These are phyloP conservation scores for Starmerella lactis-condensi DNA, from an alignment of 805 yeast species.

Conservation along the genomic window DNA sequence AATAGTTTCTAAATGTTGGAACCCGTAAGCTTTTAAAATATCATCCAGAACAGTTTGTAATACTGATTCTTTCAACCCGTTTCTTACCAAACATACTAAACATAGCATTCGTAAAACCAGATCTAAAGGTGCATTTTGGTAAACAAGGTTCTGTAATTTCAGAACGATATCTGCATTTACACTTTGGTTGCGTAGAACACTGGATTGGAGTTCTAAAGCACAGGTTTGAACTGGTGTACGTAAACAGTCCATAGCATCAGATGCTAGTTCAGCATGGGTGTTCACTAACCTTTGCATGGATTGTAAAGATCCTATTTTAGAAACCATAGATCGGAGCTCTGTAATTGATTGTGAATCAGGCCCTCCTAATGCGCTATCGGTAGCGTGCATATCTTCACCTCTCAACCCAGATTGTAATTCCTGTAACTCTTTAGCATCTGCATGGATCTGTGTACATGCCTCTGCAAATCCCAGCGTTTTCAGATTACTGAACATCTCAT, in stretches of 20 bases:
- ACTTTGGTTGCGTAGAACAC: conserved; percentile 37
- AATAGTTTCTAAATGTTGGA: conserved; percentile 30
- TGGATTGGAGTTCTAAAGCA: conserved; percentile 31
- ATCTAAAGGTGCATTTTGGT: conserved; percentile 26
- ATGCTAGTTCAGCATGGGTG: conserved; percentile 59
- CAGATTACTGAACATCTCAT: conserved; percentile 23
- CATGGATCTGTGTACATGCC: conserved; percentile 56
- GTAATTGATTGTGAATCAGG: no score
- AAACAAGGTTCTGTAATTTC: conserved; percentile 34
- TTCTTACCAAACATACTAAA: conserved; percentile 41
- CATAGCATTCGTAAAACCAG: conserved; percentile 37
- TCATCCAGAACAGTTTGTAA: conserved; percentile 30
- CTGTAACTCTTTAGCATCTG: conserved; percentile 43
- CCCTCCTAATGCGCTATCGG: conserved; percentile 27
- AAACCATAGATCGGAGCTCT: conserved; percentile 56
- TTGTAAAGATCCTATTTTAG: conserved; percentile 48
- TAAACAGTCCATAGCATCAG: conserved; percentile 35
- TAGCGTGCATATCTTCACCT: conserved; percentile 27
- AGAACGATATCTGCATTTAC: conserved; percentile 25
- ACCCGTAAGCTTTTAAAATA: conserved; percentile 47
- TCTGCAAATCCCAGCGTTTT: conserved; percentile 58
- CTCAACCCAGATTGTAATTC: conserved; percentile 32
- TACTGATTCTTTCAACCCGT: conserved; percentile 48
- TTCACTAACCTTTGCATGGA: conserved; percentile 47
- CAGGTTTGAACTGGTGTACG: conserved; percentile 20